Evolutionary conservation across 441 rosid genomes (phyloP), one percentile per base, ranked within the genome.

Genomic region (Rhodomyrtus psidioides): DNA sequence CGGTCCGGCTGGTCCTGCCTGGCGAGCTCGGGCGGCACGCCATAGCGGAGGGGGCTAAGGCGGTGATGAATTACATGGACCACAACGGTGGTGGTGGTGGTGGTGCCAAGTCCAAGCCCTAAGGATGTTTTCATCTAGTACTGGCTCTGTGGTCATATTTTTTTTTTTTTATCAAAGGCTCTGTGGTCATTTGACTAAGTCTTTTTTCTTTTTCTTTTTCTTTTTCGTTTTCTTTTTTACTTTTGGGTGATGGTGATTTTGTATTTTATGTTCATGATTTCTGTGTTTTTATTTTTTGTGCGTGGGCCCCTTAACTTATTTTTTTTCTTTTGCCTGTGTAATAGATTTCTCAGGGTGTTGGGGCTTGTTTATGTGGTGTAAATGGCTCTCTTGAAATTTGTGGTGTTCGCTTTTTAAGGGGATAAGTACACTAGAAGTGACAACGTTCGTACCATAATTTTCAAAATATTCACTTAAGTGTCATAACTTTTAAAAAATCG

Each of bases 21-120:
- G 96, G 98, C 53, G 96, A 97, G 28, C 97, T 97, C 23, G 92
- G 97, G 28, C 92, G 92, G 84, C 96, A 97, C 49, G 97, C 96
- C 13, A 84, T 93, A 5, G 94, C 97, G 15, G 98, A 94, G 84
- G 98, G 98, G 42, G 86, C 93, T 15, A 94, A 95, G 86, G 98
- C 98, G 59, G 62, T 94, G 28, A 85, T 88, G 21, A 93, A 91
- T 83, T 94, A 90, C 79, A 82, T 88, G 55, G 79, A 70, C 49
- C 79, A 70, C 21, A 49, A 21, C 16, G 79, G 49, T 21, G 79
- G 75, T 5, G 44, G 44, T 28, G 74, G 74, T 7, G 42, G 44
- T 9, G 44, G 42, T 17, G 59, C 79, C 79, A 39, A 70, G 79
- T 70, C 49, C 49, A 39, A 39, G 79, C 79, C 79, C 23, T 70